Conservation (phyloP, 176 grass and related monocot genomes). For the Avena sativa region DNA sequence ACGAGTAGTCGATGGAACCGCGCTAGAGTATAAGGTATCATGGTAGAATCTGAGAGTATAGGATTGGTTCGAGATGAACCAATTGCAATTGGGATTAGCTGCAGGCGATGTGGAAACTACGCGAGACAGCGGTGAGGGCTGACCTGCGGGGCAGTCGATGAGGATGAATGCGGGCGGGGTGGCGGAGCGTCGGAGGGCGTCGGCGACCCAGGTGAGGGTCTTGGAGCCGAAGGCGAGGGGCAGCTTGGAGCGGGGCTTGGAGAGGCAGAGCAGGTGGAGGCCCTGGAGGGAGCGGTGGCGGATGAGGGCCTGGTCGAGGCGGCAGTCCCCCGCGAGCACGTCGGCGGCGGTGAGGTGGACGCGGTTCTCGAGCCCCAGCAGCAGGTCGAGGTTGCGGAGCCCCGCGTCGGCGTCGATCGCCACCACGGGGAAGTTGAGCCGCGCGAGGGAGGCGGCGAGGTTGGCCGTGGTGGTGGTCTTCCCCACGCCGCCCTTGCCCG, state of each 20-base stretch:
- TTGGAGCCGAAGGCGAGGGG: constrained; percentile 92
- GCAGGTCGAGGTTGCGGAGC: constrained; percentile 88
- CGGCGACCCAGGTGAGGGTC: constrained; percentile 88
- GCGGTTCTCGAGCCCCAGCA: constrained; percentile 93
- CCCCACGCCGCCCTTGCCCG: constrained; percentile 92
- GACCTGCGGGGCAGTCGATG: constrained; percentile 78
- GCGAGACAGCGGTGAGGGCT: background rate
- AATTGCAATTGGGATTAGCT: no score
- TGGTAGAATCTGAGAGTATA: no score
- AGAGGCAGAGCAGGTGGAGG: constrained; percentile 91
- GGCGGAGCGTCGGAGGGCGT: constrained; percentile 59
- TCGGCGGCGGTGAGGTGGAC: constrained; percentile 91
- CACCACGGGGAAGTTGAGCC: constrained; percentile 69
- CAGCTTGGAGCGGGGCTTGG: constrained; percentile 93
- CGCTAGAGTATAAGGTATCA: background rate
- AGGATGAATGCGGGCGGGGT: constrained; percentile 68
- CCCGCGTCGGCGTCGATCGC: constrained; percentile 90
- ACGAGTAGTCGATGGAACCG: background rate
- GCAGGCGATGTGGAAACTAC: background rate
- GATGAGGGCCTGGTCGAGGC: constrained; percentile 92
- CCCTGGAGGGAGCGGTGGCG: constrained; percentile 81
- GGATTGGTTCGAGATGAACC: background rate
- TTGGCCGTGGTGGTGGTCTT: constrained; percentile 96
- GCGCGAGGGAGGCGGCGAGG: constrained; percentile 85
- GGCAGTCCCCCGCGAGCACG: constrained; percentile 91